Evolutionary conservation across 2,329 filamentous ascomycete genomes (phyloP).

Genomic region (Drechslera avenae): DNA sequence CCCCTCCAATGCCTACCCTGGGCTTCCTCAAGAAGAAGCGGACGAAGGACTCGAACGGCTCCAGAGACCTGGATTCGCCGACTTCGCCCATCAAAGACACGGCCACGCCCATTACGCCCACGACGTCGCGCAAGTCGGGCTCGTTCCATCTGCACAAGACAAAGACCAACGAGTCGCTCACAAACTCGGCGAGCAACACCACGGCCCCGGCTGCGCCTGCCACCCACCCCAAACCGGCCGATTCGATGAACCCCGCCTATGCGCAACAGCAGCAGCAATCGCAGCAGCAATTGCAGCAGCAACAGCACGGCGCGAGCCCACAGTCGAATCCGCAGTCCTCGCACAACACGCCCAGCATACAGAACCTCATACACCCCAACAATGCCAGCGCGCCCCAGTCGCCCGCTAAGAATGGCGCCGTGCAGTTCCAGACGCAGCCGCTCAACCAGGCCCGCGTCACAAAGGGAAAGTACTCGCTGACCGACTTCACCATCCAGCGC

Average conservation of each 20-base stretch:
- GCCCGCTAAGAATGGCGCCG: slow-evolving; percentile 45
- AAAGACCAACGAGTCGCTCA: slow-evolving; percentile 38
- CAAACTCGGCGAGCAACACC: slow-evolving; percentile 14
- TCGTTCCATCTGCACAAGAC: slow-evolving; percentile 38
- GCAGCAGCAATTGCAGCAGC: slow-evolving; percentile 11
- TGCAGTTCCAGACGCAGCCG: slow-evolving; percentile 44
- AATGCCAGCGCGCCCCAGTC: slow-evolving; percentile 34
- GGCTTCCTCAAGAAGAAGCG: slow-evolving; percentile 98
- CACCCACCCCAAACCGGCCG: slow-evolving; percentile 41
- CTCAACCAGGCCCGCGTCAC: slow-evolving; percentile 66
- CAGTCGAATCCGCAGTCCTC: slow-evolving; percentile 46
- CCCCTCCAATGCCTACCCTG: slow-evolving; percentile 80
- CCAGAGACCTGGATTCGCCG: slow-evolving; percentile 68
- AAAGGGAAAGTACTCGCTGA: slow-evolving; percentile 95
- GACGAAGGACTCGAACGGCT: slow-evolving; percentile 80
- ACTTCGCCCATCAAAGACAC: slow-evolving; percentile 68
- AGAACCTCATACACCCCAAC: slow-evolving; percentile 76
- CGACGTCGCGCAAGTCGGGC: slow-evolving; percentile 41
- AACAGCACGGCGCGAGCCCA: slow-evolving; percentile 37
- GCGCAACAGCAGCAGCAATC: slow-evolving; percentile 19
- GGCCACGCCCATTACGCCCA: slow-evolving; percentile 41
- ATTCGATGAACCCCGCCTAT: slow-evolving; percentile 50
- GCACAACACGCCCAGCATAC: slow-evolving; percentile 79
- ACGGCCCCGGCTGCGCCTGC: slow-evolving; percentile 19
- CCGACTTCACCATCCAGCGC: slow-evolving; percentile 86